These are phyloP conservation scores for Dipteronia sinensis DNA, from an alignment of 345 rosid species.

Conservation along the genomic window DNA sequence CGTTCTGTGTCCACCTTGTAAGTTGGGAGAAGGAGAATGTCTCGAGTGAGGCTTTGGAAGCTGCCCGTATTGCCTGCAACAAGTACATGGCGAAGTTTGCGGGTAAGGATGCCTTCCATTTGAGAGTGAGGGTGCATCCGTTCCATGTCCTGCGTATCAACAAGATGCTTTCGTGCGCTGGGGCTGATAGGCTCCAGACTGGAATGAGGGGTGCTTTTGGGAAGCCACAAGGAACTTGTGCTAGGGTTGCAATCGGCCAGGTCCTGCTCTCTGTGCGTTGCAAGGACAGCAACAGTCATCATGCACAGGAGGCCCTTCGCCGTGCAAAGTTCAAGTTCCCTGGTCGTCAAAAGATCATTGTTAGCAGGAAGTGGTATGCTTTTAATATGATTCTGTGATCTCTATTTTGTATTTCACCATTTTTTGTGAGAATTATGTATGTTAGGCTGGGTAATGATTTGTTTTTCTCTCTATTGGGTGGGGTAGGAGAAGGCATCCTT, in stretches of 20 bases:
- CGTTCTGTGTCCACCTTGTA: conserved; percentile 59
- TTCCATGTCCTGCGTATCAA: conserved; percentile 62
- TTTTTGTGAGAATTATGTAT: neutral
- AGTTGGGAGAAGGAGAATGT: conserved; percentile 66
- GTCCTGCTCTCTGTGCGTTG: conserved; percentile 57
- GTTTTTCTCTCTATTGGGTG: neutral
- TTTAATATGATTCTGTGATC: neutral
- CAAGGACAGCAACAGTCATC: conserved; percentile 49
- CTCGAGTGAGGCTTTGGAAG: conserved; percentile 60
- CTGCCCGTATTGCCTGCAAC: conserved; percentile 63
- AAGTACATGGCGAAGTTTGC: conserved; percentile 58
- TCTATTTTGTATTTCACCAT: neutral
- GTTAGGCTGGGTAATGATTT: neutral
- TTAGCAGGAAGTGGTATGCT: conserved; percentile 60
- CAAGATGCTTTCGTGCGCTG: conserved; percentile 70
- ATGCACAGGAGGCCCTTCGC: conserved; percentile 64
- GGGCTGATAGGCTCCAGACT: conserved; percentile 66
- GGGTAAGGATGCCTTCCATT: conserved; percentile 64
- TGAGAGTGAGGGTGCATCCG: conserved; percentile 63
- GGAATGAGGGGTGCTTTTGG: conserved; percentile 68
- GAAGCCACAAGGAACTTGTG: conserved; percentile 58
- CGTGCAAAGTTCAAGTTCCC: conserved; percentile 65
- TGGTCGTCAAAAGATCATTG: conserved; percentile 65
- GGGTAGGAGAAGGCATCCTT: neutral
- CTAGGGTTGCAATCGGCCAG: conserved; percentile 55